phyloP scores from a whole-genome alignment of 2,329 filamentous ascomycete genomes.

The Paracoccidioides brasiliensis region DNA sequence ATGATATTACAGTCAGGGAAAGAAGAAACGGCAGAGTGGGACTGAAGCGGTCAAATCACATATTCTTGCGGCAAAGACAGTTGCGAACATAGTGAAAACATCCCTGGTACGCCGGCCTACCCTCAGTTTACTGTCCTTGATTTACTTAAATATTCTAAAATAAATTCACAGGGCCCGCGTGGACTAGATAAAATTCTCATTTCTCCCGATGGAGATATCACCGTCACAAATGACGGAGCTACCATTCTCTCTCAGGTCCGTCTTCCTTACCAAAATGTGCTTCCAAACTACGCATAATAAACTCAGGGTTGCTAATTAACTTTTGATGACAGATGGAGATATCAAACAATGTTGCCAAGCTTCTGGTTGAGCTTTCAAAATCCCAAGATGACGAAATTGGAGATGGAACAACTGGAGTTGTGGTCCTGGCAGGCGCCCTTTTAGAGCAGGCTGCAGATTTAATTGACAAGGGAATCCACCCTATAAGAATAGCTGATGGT shows the following conservation, averaged over 20 bases:
- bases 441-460: constrained; percentile 93
- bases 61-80: constrained; percentile 89
- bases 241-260: constrained; percentile 72
- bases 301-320: constrained; percentile 3
- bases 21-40: constrained; percentile 92
- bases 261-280: constrained; percentile 5
- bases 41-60: constrained; percentile 97
- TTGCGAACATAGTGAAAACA: constrained; percentile 93
- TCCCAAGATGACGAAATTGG: constrained; percentile 98
- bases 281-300: neutral
- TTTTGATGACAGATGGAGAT: constrained; percentile 69
- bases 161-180: constrained; percentile 53
- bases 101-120: constrained; percentile 50
- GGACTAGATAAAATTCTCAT: constrained; percentile 99
- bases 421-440: constrained; percentile 86
- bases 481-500: constrained; percentile 94
- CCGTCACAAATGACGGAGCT: constrained; percentile 96
- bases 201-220: constrained; percentile 96
- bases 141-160: neutral
- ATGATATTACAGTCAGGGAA: constrained; percentile 59
- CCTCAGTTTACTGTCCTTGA: neutral
- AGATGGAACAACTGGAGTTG: constrained; percentile 94
- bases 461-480: constrained; percentile 99
- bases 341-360: constrained; percentile 93
- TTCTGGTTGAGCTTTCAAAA: constrained; percentile 92